Evolutionary conservation across 768 basidiomycete genomes (phyloP), one percentile per base, ranked within the genome.

Genomic region (Daedaleopsis nitida): DNA sequence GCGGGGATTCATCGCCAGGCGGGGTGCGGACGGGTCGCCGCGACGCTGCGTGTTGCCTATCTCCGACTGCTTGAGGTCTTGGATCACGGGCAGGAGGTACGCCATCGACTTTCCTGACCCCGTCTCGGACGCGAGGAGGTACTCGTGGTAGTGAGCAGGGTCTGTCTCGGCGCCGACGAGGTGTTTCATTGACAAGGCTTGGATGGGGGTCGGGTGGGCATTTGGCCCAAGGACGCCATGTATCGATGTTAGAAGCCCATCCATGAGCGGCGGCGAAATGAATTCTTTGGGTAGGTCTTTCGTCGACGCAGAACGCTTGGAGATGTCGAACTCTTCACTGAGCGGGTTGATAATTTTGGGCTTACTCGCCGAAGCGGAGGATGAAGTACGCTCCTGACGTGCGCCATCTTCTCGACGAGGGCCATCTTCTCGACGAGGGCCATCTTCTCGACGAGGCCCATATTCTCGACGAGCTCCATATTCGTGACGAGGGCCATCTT

Each of bases 31-130:
- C 21, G 65, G 47, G 42, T 38, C 38, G 55, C 17, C 54, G 0
- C 21, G 50, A 19, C 62, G 62, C 12, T 54, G 52, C 9, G 47
- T 23, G 24, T 47, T 59, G 44, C 64, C 57, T 14, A 77, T 57
- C 70, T 96, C 93, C 2, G 82, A 77, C 51, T 76, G 70, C 72
- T 96, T 96, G 70, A 96, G 77, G 63, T 82, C 76, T 65, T 96
- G 90, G 1, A 96, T 79, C 56, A 96, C 73, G 0, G 94, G 94
- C 6, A 96, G 81, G 45, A 96, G 82, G 72, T 95, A 96, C 1
- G 95, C 94, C 32, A 96, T 83, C 2, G 91, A 94, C 76, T 96
- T 96, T 1, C 94, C 94, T 0, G 92, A 94, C 16, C 95, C 94
- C 0, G 93, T 96, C 73, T 96, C 94, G 0, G 90, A 88, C 0